Evolutionary conservation across 495 filamentous ascomycete genomes (phyloP).

Genomic region (Chlorociboria aeruginascens): DNA sequence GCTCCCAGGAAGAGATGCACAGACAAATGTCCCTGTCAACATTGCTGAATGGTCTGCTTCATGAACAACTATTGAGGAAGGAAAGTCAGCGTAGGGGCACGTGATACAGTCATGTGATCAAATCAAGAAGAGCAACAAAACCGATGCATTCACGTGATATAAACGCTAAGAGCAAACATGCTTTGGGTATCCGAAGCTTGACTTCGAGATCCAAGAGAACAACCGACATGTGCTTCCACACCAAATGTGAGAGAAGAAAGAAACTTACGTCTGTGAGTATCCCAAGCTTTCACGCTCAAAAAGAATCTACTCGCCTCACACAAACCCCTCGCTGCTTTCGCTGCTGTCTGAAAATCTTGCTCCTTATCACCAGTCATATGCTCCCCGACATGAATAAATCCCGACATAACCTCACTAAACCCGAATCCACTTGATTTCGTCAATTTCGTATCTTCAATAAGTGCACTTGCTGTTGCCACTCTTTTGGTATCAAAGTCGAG

Average conservation of each 20-base stretch:
- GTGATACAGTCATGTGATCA: slow-evolving; percentile 3
- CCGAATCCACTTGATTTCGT: slow-evolving; percentile 36
- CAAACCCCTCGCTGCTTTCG: slow-evolving; percentile 35
- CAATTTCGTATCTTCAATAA: slow-evolving; percentile 30
- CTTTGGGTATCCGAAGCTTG: no score
- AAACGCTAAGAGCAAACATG: no score
- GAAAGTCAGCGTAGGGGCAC: not conserved
- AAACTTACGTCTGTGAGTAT: slow-evolving; percentile 25
- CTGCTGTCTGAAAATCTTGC: slow-evolving; percentile 43
- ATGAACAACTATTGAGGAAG: slow-evolving; percentile 17
- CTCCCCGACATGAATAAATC: slow-evolving; percentile 41
- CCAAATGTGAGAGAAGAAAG: not conserved
- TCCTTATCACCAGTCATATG: slow-evolving; percentile 30
- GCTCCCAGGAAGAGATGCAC: slow-evolving; percentile 38
- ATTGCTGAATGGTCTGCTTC: slow-evolving; percentile 39
- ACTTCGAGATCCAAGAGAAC: no score
- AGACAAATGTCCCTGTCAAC: slow-evolving; percentile 52
- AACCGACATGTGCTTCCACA: no score
- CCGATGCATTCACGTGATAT: no score
- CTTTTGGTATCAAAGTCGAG: slow-evolving; percentile 4
- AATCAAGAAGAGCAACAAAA: not conserved
- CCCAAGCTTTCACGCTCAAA: slow-evolving; percentile 44
- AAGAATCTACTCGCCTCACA: slow-evolving; percentile 48
- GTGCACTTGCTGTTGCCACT: slow-evolving; percentile 22
- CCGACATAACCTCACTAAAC: slow-evolving; percentile 55